Base-by-base conservation (phyloP, 2,329 filamentous ascomycete genomes). In the Sclerotiophoma versabilis region DNA sequence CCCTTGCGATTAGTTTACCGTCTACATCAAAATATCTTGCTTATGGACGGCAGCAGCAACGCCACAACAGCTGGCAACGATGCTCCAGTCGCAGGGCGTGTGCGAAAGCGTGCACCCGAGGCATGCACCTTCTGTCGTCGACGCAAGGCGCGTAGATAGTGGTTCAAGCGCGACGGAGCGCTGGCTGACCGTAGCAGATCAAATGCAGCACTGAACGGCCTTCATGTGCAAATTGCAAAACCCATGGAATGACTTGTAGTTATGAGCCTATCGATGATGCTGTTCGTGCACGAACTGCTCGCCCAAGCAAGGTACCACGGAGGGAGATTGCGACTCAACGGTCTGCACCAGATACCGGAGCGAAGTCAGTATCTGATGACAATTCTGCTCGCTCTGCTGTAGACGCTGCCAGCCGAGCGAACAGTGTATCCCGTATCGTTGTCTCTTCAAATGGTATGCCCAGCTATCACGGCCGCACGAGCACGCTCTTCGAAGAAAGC, bases 391-490 rank as follows among this genome's bases (percentile, higher is more conserved):
- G 47, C 9, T 33, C 56, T 6, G 14, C n/a, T 20, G n/a, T 41
- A 20, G 52, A 50, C 19, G 38, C 59, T 8, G 43, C 15, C 5
- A 55, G 39, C 34, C 42, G 42, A 36, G 68, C 68, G 14, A 68
- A 69, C 5, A 74, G 66, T 41, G 57, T 71, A 3, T 59, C 76
- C 71, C 29, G 76, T 8, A 77, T 78, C 19, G 69, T 77, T 12
- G 73, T 78, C 3, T 74, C 75, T 9, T 69, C 75, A 4, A 77
- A 78, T 58, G 64, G 64, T 34, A 56, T 59, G 49, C 77, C 79
- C 5, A 80, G 77, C 36, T 82, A 81, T 22, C 80, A 82, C 64
- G 80, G 80, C 0, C 79, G 78, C 2, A 82, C 80, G 3, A 82
- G 80, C 48, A 76, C 79, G 1, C 52, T 82, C 1, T 83, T 80